Evolutionary conservation across 192 early-diverging fungal species (phyloP).

Genomic region (Coemansia umbellata): DNA sequence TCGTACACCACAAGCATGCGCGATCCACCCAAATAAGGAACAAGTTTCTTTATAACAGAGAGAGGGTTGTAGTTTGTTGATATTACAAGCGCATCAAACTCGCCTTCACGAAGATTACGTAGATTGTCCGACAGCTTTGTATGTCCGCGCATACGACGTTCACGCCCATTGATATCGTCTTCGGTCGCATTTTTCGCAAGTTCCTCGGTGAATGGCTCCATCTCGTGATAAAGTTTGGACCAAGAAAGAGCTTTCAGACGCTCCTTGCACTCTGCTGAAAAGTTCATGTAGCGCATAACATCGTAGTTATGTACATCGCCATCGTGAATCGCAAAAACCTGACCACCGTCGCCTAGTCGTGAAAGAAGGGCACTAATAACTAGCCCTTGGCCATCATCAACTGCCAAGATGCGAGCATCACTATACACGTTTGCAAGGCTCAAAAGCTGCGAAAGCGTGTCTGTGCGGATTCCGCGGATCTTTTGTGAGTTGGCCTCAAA

Average conservation of each 20-base stretch:
- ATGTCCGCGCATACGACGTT: conserved; percentile 54
- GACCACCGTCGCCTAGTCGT: conserved; percentile 65
- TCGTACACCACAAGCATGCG: conserved; percentile 83
- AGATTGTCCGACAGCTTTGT: conserved; percentile 51
- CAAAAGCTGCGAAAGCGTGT: conserved; percentile 90
- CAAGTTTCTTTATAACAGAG: conserved; percentile 68
- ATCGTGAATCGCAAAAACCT: conserved; percentile 69
- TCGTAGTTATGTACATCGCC: conserved; percentile 72
- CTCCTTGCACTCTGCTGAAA: conserved; percentile 50
- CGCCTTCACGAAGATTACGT: conserved; percentile 53
- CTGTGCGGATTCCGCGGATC: conserved; percentile 70
- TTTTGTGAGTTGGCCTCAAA: conserved; percentile 74
- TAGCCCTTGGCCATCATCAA: conserved; percentile 91
- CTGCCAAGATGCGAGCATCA: conserved; percentile 64
- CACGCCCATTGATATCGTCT: conserved; percentile 52
- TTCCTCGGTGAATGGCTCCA: conserved; percentile 55
- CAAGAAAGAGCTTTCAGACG: conserved; percentile 67
- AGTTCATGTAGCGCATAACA: conserved; percentile 73
- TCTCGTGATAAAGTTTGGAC: conserved; percentile 59
- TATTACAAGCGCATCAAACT: conserved; percentile 75
- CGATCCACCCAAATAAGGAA: conserved; percentile 75
- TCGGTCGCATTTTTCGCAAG: conserved; percentile 49
- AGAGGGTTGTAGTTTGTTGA: conserved; percentile 73
- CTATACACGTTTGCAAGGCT: conserved; percentile 78
- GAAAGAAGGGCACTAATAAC: conserved; percentile 76